These are phyloP conservation scores for Pseudonitzschia delicatissima DNA, from an alignment of 108 stramenopile species.

Conservation along the genomic window DNA sequence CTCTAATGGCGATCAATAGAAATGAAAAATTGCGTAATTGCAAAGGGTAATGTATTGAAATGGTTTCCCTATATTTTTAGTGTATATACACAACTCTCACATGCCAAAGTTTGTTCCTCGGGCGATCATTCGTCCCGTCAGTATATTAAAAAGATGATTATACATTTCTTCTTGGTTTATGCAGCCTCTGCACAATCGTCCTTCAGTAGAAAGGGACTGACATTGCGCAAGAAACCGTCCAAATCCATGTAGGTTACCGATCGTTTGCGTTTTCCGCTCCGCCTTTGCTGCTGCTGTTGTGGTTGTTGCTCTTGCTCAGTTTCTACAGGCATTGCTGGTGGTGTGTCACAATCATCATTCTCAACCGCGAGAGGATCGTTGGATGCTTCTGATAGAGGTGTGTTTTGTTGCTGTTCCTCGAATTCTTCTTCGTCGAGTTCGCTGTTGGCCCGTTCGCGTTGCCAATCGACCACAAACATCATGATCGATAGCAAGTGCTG, in stretches of 20 bases:
- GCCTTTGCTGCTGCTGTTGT: background rate
- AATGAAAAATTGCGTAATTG: no score
- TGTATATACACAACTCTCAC: no score
- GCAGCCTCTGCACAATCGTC: slow-evolving; percentile 16
- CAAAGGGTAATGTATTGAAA: no score
- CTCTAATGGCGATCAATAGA: no score
- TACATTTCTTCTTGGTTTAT: background rate
- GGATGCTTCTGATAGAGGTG: no score
- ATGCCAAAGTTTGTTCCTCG: no score
- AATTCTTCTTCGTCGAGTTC: background rate
- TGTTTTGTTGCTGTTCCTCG: background rate
- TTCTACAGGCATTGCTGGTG: no score
- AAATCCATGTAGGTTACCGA: background rate
- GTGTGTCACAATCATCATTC: no score
- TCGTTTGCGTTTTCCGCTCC: background rate
- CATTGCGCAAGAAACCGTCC: slow-evolving; percentile 20
- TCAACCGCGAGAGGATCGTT: no score
- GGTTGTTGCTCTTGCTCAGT: background rate
- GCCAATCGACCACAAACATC: slow-evolving; percentile 16
- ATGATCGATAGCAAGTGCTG: slow-evolving; percentile 23
- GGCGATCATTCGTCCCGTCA: no score
- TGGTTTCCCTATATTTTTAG: no score
- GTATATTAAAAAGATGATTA: background rate
- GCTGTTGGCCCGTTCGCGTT: background rate
- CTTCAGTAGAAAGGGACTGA: background rate